Base-by-base conservation (phyloP, 78 protist genomes). In the Dictyostelium capitatum region DNA sequence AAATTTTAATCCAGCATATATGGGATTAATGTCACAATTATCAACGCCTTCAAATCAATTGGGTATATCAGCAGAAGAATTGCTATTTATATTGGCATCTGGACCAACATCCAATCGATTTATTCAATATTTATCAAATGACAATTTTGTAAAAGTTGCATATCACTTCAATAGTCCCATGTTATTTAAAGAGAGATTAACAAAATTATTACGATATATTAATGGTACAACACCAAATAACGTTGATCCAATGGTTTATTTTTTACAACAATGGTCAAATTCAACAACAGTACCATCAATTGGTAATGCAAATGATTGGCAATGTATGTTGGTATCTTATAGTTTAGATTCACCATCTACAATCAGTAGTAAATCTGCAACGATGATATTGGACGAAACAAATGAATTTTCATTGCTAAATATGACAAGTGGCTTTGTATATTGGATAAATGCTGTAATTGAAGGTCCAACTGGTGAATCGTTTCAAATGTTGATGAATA, bases 1-100 rank as follows among this genome's bases (percentile, higher is more conserved):
- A n/a, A 74, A 74, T 62, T 51, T 85, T 23, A 85, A 85, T 75
- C 92, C 92, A 47, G 83, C 77, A 0, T 81, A n/a, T n/a, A 41
- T 57, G 14, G 70, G 85, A 5, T 72, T 80, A 46, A n/a, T 75
- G 28, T 28, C 47, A 20, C 57, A 53, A 28, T 51, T 75, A 50
- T 9, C 59, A 28, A 1, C 1, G 0, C 12, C 4, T 46, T 15
- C 82, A 20, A 20, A 0, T 2, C 37, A 28, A 51, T 28, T 75
- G 4, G 41, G 37, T 10, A n/a, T 46, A 25, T 43, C 82, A 37
- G 30, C 64, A 75, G 82, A 75, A 9, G 82, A 75, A 14, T 75
- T 75, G 28, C 14, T 75, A 15, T 75, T 48, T 30, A 50, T 51
- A 25, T 23, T 75, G 28, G 82, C 54, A 37, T 23, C 56, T 14